Evolutionary conservation across 2,329 filamentous ascomycete species (phyloP), one percentile per base, ranked within the genome.

Genomic region (Ophiocordyceps camponoti-rufipedis): DNA sequence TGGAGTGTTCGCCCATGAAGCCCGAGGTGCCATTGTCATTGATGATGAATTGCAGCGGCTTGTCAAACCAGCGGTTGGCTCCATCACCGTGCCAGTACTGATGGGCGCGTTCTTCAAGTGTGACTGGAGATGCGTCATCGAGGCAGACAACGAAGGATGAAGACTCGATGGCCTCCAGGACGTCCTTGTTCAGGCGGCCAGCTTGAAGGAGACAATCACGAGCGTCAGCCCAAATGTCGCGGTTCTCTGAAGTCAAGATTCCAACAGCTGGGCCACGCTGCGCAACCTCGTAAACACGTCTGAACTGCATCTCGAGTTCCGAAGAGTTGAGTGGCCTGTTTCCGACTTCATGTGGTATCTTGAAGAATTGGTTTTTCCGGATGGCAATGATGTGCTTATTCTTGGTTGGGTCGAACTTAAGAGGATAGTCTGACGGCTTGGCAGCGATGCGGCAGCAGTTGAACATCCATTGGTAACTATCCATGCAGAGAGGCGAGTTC

Each of bases 41-140:
- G 68, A 98, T 63, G 61, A 98, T 94, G 68, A 98, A 96, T 66
- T 98, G 89, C 45, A 94, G 70, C 6, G 91, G 91, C 73, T 98
- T 98, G 73, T 98, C 91, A 59, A 80, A 96, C 88, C 88, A 98
- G 53, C 91, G 79, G 71, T 98, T 98, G 54, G 77, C 71, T 47
- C 91, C 91, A 57, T 98, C 89, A 45, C 91, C 91, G 66, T 96
- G 89, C 93, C 91, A 98, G 75, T 95, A 98, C 62, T 87, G 82
- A 64, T 83, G 85, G 1, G 89, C 85, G 49, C 93, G 87, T 72
- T 96, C 91, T 68, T 95, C 88, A 14, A 95, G 77, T 1, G 91
- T 98, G 28, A 96, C 80, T 2, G 91, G 91, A 3, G 80, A 72
- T 19, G 88, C 85, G 56, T 95, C 87, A 59, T 98, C 91, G 6